A percentile compares a stretch with the other conserved stretches of the same genome.
Conservation (phyloP, 73 alveolate genomes). For the Loxodes magnus region DNA sequence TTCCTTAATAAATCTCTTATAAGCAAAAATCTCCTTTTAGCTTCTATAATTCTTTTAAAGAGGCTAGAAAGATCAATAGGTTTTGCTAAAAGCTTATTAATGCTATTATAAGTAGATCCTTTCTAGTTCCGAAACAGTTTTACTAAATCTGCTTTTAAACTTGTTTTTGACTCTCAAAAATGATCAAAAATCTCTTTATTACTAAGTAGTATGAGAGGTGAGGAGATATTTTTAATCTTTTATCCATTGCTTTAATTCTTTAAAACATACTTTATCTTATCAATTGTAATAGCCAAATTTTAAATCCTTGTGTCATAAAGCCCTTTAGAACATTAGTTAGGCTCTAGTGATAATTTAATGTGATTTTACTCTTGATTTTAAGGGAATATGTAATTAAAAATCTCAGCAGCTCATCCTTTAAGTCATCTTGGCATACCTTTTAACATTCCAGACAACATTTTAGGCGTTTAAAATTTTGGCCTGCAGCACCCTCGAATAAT, state of each 20-base stretch:
- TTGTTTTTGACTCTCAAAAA: neutral
- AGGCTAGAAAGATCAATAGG: neutral
- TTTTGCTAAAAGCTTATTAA: neutral
- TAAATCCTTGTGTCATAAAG: slow-evolving; percentile 25
- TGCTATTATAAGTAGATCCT: neutral
- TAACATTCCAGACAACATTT: slow-evolving; percentile 60
- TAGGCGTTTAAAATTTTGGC: slow-evolving; percentile 49
- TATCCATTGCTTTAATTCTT: neutral
- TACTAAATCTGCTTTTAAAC: neutral
- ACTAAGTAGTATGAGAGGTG: neutral
- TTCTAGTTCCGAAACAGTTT: neutral
- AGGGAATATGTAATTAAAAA: slow-evolving; percentile 15
- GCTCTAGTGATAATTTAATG: slow-evolving; percentile 4
- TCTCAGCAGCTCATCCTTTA: slow-evolving; percentile 85
- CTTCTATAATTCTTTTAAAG: neutral
- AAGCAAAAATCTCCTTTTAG: neutral
- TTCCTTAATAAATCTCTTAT: neutral
- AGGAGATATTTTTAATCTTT: neutral
- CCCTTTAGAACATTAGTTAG: slow-evolving; percentile 5
- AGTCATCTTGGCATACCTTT: slow-evolving; percentile 85
- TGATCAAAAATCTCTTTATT: neutral
- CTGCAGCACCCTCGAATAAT: slow-evolving; percentile 59
- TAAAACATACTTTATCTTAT: slow-evolving; percentile 26
- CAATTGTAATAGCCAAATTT: slow-evolving; percentile 28
- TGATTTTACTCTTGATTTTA: slow-evolving; percentile 8